Evolutionary conservation across 352 stramenopile genomes (phyloP).

Genomic region (Peronospora destructor): DNA sequence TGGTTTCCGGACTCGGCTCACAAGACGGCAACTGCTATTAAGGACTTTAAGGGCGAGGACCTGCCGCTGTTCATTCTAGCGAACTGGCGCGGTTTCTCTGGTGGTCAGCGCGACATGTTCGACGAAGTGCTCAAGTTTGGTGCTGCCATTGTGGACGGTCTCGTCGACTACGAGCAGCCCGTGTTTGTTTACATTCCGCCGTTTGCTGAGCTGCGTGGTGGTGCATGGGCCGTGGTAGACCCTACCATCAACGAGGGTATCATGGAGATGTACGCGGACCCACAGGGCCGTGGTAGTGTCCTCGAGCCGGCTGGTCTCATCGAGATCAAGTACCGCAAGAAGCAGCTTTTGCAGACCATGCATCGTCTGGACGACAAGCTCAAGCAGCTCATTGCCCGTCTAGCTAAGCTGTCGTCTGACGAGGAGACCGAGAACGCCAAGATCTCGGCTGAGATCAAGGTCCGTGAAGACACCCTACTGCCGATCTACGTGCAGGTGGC

Average conservation of each 20-base stretch:
- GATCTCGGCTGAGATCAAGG: slow-evolving; percentile 87
- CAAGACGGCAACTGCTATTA: slow-evolving; percentile 99
- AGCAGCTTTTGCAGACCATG: slow-evolving; percentile 95
- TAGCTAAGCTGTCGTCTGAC: slow-evolving; percentile 53
- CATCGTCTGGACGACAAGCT: slow-evolving; percentile 95
- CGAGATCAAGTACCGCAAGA: slow-evolving; percentile 99
- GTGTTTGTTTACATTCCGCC: slow-evolving; percentile 99
- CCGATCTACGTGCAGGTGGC: slow-evolving; percentile 97
- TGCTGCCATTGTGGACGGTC: slow-evolving; percentile 98
- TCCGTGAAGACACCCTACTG: slow-evolving; percentile 89
- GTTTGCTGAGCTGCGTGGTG: slow-evolving; percentile 96
- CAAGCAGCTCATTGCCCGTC: slow-evolving; percentile 60
- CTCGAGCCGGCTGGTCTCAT: slow-evolving; percentile 97
- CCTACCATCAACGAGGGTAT: slow-evolving; percentile 98
- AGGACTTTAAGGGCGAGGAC: slow-evolving; percentile 98
- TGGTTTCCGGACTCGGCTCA: slow-evolving; percentile 99
- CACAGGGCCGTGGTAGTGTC: slow-evolving; percentile 92
- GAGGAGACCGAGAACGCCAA: slow-evolving; percentile 43
- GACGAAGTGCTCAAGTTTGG: slow-evolving; percentile 99
- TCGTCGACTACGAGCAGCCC: slow-evolving; percentile 98
- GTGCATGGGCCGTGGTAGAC: slow-evolving; percentile 99
- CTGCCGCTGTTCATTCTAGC: slow-evolving; percentile 99
- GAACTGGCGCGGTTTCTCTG: slow-evolving; percentile 99
- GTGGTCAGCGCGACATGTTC: slow-evolving; percentile 99
- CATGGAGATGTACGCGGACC: slow-evolving; percentile 99